phyloP scores from a whole-genome alignment of 2,329 filamentous ascomycete genomes.

The Eutypella sp. region DNA sequence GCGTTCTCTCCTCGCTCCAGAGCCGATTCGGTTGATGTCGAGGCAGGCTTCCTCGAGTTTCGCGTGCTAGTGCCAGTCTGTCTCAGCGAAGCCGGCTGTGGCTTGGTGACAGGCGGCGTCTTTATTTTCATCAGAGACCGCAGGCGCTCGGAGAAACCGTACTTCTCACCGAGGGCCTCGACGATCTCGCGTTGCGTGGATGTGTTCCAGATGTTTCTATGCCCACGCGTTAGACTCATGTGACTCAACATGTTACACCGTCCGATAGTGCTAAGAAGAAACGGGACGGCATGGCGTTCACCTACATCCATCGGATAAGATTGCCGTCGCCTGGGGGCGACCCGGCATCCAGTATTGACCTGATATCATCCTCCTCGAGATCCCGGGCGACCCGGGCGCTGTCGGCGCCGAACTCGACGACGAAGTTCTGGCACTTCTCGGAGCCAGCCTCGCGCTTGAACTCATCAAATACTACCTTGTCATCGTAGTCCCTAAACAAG shows the following conservation, averaged over 20 bases:
- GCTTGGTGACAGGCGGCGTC: slow-evolving; percentile 6
- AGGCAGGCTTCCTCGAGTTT: no score
- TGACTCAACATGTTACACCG: slow-evolving; percentile 6
- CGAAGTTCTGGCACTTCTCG: slow-evolving; percentile 50
- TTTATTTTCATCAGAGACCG: slow-evolving; percentile 50
- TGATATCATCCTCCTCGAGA: slow-evolving; percentile 38
- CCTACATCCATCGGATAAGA: slow-evolving; percentile 66
- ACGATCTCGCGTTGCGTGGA: slow-evolving; percentile 54
- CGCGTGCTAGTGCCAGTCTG: no score
- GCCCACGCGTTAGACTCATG: background rate
- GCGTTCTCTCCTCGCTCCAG: background rate
- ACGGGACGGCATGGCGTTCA: slow-evolving; percentile 5
- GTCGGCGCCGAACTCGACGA: slow-evolving; percentile 58
- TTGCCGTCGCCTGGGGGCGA: slow-evolving; percentile 33
- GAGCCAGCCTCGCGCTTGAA: slow-evolving; percentile 37
- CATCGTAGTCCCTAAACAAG: slow-evolving; percentile 50
- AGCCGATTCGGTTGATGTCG: background rate
- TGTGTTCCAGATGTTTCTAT: slow-evolving; percentile 66
- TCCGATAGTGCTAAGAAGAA: background rate
- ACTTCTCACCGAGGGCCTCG: slow-evolving; percentile 50
- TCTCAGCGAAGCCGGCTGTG: slow-evolving; percentile 4
- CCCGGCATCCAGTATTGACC: slow-evolving; percentile 28
- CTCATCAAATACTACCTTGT: slow-evolving; percentile 37
- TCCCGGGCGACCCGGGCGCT: slow-evolving; percentile 53
- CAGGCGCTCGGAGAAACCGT: slow-evolving; percentile 64